These are phyloP conservation scores for Neoascochyta sp. DNA, from an alignment of 2,329 filamentous ascomycete genomes.

Conservation along the genomic window DNA sequence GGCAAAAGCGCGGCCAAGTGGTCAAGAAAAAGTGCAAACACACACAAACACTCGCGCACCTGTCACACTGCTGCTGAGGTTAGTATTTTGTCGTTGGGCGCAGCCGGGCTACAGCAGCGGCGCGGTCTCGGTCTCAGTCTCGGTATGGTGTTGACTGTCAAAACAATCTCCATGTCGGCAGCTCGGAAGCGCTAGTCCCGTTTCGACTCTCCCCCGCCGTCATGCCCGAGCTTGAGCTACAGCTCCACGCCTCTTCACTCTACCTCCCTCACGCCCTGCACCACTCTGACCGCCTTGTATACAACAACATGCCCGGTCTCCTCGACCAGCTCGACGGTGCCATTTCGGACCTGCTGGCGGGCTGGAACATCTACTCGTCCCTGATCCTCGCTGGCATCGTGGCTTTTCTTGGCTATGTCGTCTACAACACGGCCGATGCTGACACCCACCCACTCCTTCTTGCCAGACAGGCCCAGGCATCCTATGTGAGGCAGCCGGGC, in stretches of 20 bases:
- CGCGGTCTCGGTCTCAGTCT: slow-evolving; percentile 1
- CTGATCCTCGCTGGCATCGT: slow-evolving; percentile 64
- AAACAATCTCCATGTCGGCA: slow-evolving; percentile 7
- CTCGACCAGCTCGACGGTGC: slow-evolving; percentile 68
- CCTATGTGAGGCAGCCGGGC: slow-evolving; percentile 74
- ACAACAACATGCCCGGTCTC: slow-evolving; percentile 41
- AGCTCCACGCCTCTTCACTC: neutral
- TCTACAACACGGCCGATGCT: slow-evolving; percentile 71
- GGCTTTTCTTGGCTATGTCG: slow-evolving; percentile 64
- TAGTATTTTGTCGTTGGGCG: no score
- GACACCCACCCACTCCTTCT: slow-evolving; percentile 91
- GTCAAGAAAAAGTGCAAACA: no score
- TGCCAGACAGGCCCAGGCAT: slow-evolving; percentile 74
- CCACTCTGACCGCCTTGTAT: neutral
- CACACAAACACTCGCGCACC: no score
- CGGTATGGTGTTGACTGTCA: no score
- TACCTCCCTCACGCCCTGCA: neutral
- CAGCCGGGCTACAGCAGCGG: neutral
- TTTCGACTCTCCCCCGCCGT: slow-evolving; percentile 1
- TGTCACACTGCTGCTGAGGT: no score
- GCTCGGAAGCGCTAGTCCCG: slow-evolving; percentile 1
- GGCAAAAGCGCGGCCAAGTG: no score
- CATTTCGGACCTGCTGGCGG: slow-evolving; percentile 64
- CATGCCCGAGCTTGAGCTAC: neutral
- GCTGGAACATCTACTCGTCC: slow-evolving; percentile 82